Conservation (phyloP, 371 early-diverging fungal genomes). For the Actinomucor elegans region DNA sequence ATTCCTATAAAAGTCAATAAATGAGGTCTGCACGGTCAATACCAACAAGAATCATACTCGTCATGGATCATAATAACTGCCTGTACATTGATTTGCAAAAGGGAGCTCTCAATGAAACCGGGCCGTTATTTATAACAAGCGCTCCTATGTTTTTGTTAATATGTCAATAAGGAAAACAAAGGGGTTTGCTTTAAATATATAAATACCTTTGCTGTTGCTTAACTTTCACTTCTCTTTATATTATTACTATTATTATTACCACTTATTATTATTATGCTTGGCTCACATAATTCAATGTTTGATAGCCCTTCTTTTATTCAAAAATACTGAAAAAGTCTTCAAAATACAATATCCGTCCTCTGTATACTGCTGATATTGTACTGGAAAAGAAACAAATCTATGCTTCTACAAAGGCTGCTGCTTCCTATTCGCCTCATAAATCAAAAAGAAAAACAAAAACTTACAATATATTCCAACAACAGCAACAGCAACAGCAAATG, state of each 20-base stretch:
- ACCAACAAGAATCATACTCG: too few relatives aligned
- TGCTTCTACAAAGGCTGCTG: constrained; percentile 4
- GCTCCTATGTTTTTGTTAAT: too few relatives aligned
- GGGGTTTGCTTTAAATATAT: background rate
- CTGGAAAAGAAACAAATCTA: constrained; percentile 11
- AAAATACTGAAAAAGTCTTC: constrained; percentile 19
- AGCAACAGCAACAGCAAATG: too few relatives aligned
- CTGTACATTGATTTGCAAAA: too few relatives aligned
- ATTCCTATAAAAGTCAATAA: constrained; percentile 30
- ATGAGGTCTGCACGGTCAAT: constrained; percentile 28
- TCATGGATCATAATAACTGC: background rate
- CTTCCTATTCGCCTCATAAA: background rate
- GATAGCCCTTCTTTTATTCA: constrained; percentile 23
- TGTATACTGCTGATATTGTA: constrained; percentile 16
- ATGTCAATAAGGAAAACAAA: constrained; percentile 4
- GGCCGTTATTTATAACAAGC: too few relatives aligned
- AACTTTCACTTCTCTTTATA: background rate
- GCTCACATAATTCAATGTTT: constrained; percentile 7
- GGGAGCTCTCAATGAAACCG: too few relatives aligned
- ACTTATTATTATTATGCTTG: constrained; percentile 1
- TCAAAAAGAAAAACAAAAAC: constrained; percentile 13
- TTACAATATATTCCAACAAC: constrained; percentile 8
- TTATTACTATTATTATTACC: too few relatives aligned
- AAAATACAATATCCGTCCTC: constrained; percentile 14
- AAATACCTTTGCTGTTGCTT: background rate